Base-by-base conservation (phyloP, 176 grass and related monocot species). In the Carex parvula region DNA sequence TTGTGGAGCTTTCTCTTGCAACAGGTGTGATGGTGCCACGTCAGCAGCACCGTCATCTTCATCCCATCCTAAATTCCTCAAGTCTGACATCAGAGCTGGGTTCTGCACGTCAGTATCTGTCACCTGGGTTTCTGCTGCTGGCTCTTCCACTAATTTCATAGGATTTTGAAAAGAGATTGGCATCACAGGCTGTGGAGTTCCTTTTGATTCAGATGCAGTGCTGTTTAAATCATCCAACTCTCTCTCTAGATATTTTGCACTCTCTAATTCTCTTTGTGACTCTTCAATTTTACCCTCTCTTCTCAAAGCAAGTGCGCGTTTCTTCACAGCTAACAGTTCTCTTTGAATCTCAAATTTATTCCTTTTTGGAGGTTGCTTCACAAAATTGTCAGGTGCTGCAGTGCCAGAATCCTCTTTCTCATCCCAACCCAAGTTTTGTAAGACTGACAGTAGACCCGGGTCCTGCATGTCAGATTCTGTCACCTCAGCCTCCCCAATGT, bases 281-380 rank as follows among this genome's bases (percentile, higher is more conserved):
- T 98, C 95, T 61, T 89, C 84, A 8, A 91, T 79, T 79, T 91
- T 90, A 63, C 95, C 95, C 82, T 91, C 95, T 85, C 95, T 94
- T 86, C 92, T 91, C 76, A 98, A 89, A 33, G 84, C 85, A 81
- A 98, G 95, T 42, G 92, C 95, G 70, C 85, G 91, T 88, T 95
- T 98, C 84, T 98, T 98, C 72, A 98, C 72, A 84, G 92, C 91
- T 77, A 98, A 81, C 33, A 98, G 84, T 81, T 98, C 92, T 88
- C 80, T 95, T 81, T 98, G 95, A 90, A 98, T 91, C 86, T 81
- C 68, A 42, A 98, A 41, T 85, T 98, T 98, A 86, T 79, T 94
- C 88, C 91, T 98, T 84, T 86, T 85, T 13, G 57, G 75, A 50
- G 89, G 74, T 22, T 76, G 37, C 12, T 82, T 82, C 21, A 18